Evolutionary conservation across 2,329 filamentous ascomycete species (phyloP).

Genomic region (Sodiomyces alkalinus): DNA sequence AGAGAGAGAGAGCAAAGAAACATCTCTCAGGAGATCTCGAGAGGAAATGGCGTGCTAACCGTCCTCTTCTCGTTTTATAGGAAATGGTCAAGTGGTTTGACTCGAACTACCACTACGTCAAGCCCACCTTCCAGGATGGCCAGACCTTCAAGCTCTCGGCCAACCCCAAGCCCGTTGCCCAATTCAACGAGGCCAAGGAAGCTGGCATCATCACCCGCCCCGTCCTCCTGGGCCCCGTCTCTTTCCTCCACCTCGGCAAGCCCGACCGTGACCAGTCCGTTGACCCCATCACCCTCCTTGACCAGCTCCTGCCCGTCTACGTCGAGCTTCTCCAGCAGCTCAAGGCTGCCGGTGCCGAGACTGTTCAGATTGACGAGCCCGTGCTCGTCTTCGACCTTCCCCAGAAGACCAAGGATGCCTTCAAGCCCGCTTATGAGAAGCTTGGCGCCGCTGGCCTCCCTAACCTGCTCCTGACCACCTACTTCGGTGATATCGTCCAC

Average conservation of each 20-base stretch:
- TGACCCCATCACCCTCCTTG: constrained; percentile 82
- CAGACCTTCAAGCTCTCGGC: constrained; percentile 84
- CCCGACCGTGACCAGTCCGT: constrained; percentile 90
- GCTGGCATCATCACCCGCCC: constrained; percentile 86
- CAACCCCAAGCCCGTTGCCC: constrained; percentile 82
- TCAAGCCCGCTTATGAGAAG: constrained; percentile 96
- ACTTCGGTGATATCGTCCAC: constrained; percentile 99
- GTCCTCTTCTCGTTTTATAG: constrained; percentile 3
- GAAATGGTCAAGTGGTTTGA: constrained; percentile 99
- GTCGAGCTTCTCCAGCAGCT: constrained; percentile 84
- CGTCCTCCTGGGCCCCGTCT: constrained; percentile 88
- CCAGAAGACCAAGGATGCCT: constrained; percentile 81
- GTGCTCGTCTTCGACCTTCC: constrained; percentile 90
- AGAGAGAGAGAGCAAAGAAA: constrained; percentile 2
- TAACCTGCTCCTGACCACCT: constrained; percentile 82
- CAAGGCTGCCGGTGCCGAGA: constrained; percentile 90
- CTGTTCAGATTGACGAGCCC: constrained; percentile 97
- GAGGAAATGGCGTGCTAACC: too few relatives aligned
- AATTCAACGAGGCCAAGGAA: constrained; percentile 97
- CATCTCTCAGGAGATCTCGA: too few relatives aligned
- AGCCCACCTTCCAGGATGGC: constrained; percentile 93
- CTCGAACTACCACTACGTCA: constrained; percentile 99
- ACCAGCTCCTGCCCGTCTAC: constrained; percentile 89
- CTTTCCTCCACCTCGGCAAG: constrained; percentile 96
- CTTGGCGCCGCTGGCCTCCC: constrained; percentile 67